Conservation (phyloP, 2,329 filamentous ascomycete species). For the Cladosporium oxysporum region DNA sequence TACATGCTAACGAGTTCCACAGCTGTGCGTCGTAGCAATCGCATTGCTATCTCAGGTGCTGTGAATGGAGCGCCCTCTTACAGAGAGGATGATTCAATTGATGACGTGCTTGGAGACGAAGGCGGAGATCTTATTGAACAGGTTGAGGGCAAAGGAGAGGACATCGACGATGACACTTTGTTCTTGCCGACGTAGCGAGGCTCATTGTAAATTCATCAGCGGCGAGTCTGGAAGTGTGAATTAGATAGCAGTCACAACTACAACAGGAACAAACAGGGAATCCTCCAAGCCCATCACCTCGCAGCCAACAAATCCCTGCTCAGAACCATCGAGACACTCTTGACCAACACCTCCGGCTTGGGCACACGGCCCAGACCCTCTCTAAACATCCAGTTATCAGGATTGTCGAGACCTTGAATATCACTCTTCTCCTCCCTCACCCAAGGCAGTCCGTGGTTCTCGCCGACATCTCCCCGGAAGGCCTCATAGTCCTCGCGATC, state of each 20-base stretch:
- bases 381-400: conserved; percentile 11
- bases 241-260: background rate
- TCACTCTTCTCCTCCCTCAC: conserved; percentile 15
- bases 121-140: too few relatives aligned
- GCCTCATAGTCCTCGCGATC: conserved; percentile 12
- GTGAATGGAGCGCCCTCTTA: too few relatives aligned
- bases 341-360: conserved; percentile 8
- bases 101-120: too few relatives aligned
- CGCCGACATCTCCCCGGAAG: conserved; percentile 6
- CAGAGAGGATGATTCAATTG: too few relatives aligned
- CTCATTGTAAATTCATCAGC: background rate
- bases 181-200: background rate
- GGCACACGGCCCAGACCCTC: conserved; percentile 11
- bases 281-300: background rate
- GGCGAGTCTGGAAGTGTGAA: background rate
- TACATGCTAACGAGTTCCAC: too few relatives aligned
- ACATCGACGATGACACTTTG: too few relatives aligned
- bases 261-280: too few relatives aligned
- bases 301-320: conserved; percentile 11
- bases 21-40: too few relatives aligned
- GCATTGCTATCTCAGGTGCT: too few relatives aligned
- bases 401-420: conserved; percentile 8
- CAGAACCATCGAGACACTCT: conserved; percentile 8
- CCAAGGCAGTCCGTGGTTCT: conserved; percentile 1
- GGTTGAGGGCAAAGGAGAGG: too few relatives aligned